Percentiles rank a stretch among this genome's conserved stretches.
Conservation (phyloP, 179 eudicot species). For the Silene coronaria region DNA sequence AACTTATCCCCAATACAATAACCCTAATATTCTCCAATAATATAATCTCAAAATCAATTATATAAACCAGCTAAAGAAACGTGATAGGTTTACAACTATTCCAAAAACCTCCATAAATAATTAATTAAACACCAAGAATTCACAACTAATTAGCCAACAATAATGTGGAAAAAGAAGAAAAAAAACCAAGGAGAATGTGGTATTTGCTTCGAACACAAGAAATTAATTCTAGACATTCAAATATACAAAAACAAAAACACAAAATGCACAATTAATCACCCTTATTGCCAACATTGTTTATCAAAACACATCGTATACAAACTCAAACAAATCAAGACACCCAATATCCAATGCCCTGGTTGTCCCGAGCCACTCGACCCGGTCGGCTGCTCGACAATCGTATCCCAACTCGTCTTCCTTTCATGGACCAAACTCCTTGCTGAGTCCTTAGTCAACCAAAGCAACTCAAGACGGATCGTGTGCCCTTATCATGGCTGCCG, state of each 20-base stretch:
- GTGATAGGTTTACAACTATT: too few relatives aligned
- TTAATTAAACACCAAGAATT: too few relatives aligned
- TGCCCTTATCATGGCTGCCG: neutral
- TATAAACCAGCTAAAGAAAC: neutral
- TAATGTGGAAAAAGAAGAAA: neutral
- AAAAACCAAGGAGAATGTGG: neutral
- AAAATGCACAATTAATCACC: neutral
- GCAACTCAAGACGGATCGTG: neutral
- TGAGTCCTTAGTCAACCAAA: neutral
- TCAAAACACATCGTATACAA: neutral
- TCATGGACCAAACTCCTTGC: constrained; percentile 3
- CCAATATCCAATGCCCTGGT: neutral
- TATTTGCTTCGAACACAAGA: constrained; percentile 7
- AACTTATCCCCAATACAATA: too few relatives aligned
- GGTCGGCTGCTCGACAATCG: neutral
- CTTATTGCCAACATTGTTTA: neutral
- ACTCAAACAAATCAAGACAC: neutral
- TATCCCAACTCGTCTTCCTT: neutral
- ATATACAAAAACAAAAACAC: neutral
- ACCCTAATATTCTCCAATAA: too few relatives aligned
- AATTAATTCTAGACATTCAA: neutral
- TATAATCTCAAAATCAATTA: too few relatives aligned
- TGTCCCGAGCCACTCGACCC: constrained; percentile 6
- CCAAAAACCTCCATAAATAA: neutral
- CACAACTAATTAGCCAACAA: neutral